These are phyloP conservation scores for Stramenopiles sp. DNA, from an alignment of 352 stramenopile genomes.

Conservation along the genomic window DNA sequence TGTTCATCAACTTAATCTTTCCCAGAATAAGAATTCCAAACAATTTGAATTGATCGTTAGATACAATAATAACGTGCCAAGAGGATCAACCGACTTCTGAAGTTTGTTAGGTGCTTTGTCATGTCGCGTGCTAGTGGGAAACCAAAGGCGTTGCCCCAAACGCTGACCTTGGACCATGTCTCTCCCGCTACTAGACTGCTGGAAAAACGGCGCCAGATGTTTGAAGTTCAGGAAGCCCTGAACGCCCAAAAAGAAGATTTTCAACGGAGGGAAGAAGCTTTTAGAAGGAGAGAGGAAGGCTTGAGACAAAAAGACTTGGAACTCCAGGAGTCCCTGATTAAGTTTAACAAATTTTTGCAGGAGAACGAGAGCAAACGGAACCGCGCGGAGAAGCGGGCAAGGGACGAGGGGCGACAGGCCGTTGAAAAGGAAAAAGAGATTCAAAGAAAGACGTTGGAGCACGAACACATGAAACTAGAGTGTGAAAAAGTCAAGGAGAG, in stretches of 20 bases:
- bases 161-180: slow-evolving; percentile 68
- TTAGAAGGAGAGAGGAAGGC: slow-evolving; percentile 68
- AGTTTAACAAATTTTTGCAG: slow-evolving; percentile 82
- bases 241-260: slow-evolving; percentile 82
- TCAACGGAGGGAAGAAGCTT: slow-evolving; percentile 53
- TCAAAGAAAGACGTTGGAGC: slow-evolving; percentile 18
- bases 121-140: no score
- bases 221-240: slow-evolving; percentile 74
- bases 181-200: slow-evolving; percentile 68
- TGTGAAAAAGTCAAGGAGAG: not conserved
- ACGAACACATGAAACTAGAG: no score
- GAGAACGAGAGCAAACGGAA: slow-evolving; percentile 82
- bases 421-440: slow-evolving; percentile 57
- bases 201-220: slow-evolving; percentile 82
- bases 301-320: slow-evolving; percentile 77
- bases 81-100: no score
- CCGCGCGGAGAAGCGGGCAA: slow-evolving; percentile 62
- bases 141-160: no score
- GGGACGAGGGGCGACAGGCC: slow-evolving; percentile 70
- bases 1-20: no score
- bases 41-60: no score
- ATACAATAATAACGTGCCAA: no score
- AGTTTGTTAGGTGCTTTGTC: no score
- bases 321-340: slow-evolving; percentile 79
- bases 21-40: no score